Evolutionary conservation across 2,329 filamentous ascomycete genomes (phyloP).

Genomic region (Alternaria incomplexa): DNA sequence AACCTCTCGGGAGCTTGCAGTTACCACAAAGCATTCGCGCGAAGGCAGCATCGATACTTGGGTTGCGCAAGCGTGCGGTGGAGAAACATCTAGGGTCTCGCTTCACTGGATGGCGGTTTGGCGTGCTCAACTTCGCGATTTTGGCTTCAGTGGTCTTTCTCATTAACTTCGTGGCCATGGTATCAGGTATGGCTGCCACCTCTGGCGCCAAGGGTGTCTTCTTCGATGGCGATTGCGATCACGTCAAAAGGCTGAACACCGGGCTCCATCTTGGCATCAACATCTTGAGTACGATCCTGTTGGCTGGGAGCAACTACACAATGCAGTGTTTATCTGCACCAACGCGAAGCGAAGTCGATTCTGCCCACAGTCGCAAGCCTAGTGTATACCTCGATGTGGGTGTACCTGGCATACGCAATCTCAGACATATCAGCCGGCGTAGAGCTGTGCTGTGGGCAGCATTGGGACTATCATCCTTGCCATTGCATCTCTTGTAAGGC

Average conservation of each 20-base stretch:
- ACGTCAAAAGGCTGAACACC: background rate
- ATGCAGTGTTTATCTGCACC: conserved; percentile 61
- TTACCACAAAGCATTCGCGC: background rate
- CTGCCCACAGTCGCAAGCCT: conserved; percentile 49
- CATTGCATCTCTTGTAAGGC: conserved; percentile 25
- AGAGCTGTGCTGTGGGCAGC: conserved; percentile 15
- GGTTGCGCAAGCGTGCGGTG: background rate
- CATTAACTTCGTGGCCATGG: background rate
- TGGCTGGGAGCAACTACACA: conserved; percentile 21
- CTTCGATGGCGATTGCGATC: background rate
- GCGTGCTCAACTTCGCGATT: conserved; percentile 16
- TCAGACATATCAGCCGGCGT: background rate
- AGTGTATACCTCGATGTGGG: conserved; percentile 31
- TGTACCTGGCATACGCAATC: conserved; percentile 26
- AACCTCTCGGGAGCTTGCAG: background rate
- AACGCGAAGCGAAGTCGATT: conserved; percentile 57
- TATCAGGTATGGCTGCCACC: background rate
- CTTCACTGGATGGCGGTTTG: conserved; percentile 21
- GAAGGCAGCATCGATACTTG: background rate
- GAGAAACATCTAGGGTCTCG: conserved; percentile 5
- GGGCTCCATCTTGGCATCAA: background rate
- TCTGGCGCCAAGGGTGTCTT: background rate
- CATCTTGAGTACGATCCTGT: background rate
- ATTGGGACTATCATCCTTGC: conserved; percentile 22
- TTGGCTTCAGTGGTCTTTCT: conserved; percentile 12